Conservation (phyloP, 768 basidiomycete genomes). For the Amanita molliuscula region DNA sequence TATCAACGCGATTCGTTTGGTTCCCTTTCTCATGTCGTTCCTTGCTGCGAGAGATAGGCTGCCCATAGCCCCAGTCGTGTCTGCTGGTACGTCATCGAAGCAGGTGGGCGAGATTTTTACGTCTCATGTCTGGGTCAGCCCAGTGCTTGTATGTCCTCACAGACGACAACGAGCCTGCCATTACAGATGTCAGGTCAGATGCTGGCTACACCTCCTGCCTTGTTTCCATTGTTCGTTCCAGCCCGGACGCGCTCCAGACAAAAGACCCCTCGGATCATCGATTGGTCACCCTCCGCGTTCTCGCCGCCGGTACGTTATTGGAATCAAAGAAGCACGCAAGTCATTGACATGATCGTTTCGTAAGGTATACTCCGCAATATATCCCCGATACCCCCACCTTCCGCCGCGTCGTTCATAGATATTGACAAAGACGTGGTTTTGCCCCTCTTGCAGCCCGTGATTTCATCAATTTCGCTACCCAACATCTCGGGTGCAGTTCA, state of each 20-base stretch:
- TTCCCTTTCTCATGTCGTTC: conserved; percentile 89
- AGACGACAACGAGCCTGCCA: conserved; percentile 78
- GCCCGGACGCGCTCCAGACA: conserved; percentile 22
- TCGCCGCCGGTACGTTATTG: conserved; percentile 50
- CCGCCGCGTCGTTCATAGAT: conserved; percentile 49
- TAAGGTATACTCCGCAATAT: conserved; percentile 72
- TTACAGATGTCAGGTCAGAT: conserved; percentile 52
- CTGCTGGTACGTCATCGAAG: conserved; percentile 52
- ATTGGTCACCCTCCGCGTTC: conserved; percentile 43
- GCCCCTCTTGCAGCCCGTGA: conserved; percentile 58
- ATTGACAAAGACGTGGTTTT: conserved; percentile 64
- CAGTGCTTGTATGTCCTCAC: conserved; percentile 91
- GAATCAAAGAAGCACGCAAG: conserved; percentile 7
- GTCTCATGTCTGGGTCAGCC: conserved; percentile 30
- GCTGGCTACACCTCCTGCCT: conserved; percentile 55
- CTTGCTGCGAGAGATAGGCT: conserved; percentile 59
- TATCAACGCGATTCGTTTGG: conserved; percentile 69
- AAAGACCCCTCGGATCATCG: conserved; percentile 39
- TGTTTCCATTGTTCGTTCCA: conserved; percentile 43
- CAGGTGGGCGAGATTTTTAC: background rate
- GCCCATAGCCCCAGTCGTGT: conserved; percentile 59
- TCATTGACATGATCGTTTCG: background rate
- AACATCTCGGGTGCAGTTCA: conserved; percentile 40
- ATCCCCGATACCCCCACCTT: conserved; percentile 63
- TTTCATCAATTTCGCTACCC: conserved; percentile 46